Evolutionary conservation across 2,329 filamentous ascomycete genomes (phyloP).

Genomic region (Xylariaceae sp.): DNA sequence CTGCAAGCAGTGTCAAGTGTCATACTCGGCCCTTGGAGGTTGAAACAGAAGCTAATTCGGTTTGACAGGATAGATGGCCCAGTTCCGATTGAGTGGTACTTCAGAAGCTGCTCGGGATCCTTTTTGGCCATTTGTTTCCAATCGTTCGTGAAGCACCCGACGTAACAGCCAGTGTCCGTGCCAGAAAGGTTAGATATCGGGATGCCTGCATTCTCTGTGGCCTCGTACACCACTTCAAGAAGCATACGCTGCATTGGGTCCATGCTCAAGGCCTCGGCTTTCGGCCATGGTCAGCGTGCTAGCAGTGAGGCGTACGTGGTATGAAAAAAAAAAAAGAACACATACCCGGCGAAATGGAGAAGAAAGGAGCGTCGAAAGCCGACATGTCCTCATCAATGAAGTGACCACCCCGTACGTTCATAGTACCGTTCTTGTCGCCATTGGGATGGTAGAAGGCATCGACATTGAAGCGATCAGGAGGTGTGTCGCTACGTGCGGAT

Average conservation of each 20-base stretch:
- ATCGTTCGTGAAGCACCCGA: slow-evolving; percentile 13
- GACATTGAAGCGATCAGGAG: slow-evolving; percentile 6
- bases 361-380: slow-evolving; percentile 15
- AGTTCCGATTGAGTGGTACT: slow-evolving; percentile 4
- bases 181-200: slow-evolving; percentile 3
- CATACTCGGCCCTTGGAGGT: slow-evolving; percentile 9
- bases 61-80: slow-evolving; percentile 6
- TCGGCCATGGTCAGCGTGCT: no score
- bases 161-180: slow-evolving; percentile 6
- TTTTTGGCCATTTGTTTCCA: slow-evolving; percentile 2
- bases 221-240: slow-evolving; percentile 10
- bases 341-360: slow-evolving; percentile 3
- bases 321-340: no score
- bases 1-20: slow-evolving; percentile 13
- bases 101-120: slow-evolving; percentile 6
- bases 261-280: slow-evolving; percentile 8
- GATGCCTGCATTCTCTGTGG: slow-evolving; percentile 14
- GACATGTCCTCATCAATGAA: slow-evolving; percentile 5
- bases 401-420: slow-evolving; percentile 6
- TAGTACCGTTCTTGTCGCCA: neutral
- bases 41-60: slow-evolving; percentile 12
- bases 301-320: no score
- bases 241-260: slow-evolving; percentile 11
- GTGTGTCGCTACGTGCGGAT: slow-evolving; percentile 7
- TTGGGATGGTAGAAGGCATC: slow-evolving; percentile 12